Evolutionary conservation across 2,329 filamentous ascomycete genomes (phyloP), one percentile per base, ranked within the genome.

Genomic region (Epichloe elymi): DNA sequence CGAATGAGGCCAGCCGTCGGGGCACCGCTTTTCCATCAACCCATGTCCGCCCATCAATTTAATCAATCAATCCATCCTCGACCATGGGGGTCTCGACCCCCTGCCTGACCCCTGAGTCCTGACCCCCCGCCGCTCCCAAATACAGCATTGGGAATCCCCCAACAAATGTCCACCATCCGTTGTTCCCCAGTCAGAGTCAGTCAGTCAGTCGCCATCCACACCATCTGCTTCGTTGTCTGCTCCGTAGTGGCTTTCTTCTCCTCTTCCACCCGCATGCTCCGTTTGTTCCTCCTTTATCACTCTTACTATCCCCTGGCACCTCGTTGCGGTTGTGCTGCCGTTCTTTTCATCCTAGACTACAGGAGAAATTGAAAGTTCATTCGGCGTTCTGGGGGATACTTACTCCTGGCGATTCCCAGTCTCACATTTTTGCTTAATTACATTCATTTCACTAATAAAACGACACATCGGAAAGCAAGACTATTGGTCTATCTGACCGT

Each of bases 391-490:
- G 33, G 41, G 51, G 48, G 38, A 50, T 30, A 30, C 8, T 39
- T 35, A 47, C 33, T 48, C 44, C 40, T 45, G 44, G 48, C 20
- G 48, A 53, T 36, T 53, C 17, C 35, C 51, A 46, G n/a, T 35
- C 41, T 19, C 41, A 5, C 33, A 26, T 42, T 30, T 37, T 30
- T 26, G 26, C 17, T 20, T 6, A 5, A 42, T 19, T 20, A 48
- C 49, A 38, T 36, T 48, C 50, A 30, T 37, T 43, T 38, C 11
- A n/a, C 19, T 5, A 38, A 38, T 17, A 46, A 44, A 38, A n/a
- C 12, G 36, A 6, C 36, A 15, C 5, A 15, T 37, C 12, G 19
- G 19, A 20, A 46, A 23, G 12, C 19, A 23, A 39, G 35, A 39
- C 20, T 26, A 30, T 10, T 26, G n/a, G 35, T 19, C 17, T 15